These are phyloP conservation scores for Ophiosphaerella korrae DNA, from an alignment of 2,329 filamentous ascomycete species.

Conservation along the genomic window DNA sequence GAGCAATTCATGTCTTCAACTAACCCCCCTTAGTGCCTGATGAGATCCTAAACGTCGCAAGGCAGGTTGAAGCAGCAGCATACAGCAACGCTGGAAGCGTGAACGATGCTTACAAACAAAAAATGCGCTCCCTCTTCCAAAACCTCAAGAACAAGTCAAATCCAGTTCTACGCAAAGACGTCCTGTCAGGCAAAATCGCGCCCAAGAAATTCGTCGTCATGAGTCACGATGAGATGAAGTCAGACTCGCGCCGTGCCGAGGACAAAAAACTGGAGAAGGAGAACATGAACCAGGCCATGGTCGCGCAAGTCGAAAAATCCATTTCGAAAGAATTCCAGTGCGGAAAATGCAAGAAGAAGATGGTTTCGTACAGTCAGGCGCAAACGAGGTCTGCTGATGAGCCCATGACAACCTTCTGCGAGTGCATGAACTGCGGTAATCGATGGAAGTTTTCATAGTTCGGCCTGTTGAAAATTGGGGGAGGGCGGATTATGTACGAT, in stretches of 20 bases:
- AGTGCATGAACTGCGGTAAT: conserved; percentile 58
- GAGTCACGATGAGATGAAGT: conserved; percentile 90
- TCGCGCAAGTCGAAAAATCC: conserved; percentile 87
- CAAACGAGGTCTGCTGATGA: conserved; percentile 96
- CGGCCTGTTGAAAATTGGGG: neutral
- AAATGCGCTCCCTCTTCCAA: conserved; percentile 90
- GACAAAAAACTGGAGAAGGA: conserved; percentile 81
- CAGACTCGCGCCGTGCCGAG: conserved; percentile 75
- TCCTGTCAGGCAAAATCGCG: conserved; percentile 75
- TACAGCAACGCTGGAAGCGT: conserved; percentile 73
- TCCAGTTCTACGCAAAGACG: conserved; percentile 72
- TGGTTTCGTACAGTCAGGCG: conserved; percentile 94
- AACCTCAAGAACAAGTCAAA: conserved; percentile 96
- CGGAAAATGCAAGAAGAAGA: conserved; percentile 88
- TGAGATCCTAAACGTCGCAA: conserved; percentile 68
- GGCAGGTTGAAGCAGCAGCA: conserved; percentile 78
- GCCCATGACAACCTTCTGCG: conserved; percentile 67
- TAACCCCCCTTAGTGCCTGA: conserved; percentile 56
- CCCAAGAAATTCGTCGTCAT: conserved; percentile 80
- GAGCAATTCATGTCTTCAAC: conserved; percentile 12
- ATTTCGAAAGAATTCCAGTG: conserved; percentile 88
- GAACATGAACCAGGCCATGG: conserved; percentile 97
- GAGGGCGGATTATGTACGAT: conserved; percentile 1
- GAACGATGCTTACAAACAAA: conserved; percentile 76
- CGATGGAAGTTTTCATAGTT: conserved; percentile 54